phyloP scores from a whole-genome alignment of 176 grass and related monocot species.

The Pontederia crassipes region DNA sequence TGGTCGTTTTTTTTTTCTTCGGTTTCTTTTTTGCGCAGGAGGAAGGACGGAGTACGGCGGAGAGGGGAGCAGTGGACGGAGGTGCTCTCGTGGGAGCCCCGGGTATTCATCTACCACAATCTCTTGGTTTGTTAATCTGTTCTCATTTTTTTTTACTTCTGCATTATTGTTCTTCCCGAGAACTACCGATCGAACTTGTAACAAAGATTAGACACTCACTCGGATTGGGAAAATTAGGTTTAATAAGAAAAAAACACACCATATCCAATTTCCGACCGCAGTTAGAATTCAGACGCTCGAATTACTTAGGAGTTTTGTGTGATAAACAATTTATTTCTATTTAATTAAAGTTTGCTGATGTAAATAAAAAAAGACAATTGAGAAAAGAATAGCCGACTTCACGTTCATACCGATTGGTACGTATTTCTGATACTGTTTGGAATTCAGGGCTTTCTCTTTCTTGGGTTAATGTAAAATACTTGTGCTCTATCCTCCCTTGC shows the following conservation, averaged over 20 bases:
- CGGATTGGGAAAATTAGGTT: too few relatives aligned
- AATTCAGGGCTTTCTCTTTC: background rate
- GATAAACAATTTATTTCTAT: too few relatives aligned
- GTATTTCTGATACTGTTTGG: constrained; percentile 1
- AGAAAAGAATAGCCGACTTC: constrained; percentile 95
- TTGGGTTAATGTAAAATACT: background rate
- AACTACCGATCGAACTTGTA: too few relatives aligned
- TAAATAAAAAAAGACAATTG: constrained; percentile 28
- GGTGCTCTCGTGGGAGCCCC: constrained; percentile 94
- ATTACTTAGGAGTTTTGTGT: too few relatives aligned
- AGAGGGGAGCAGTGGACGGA: constrained; percentile 86
- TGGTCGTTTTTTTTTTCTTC: background rate
- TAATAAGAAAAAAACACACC: too few relatives aligned
- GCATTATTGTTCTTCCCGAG: background rate
- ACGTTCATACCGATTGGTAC: constrained; percentile 92
- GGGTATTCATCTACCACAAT: constrained; percentile 88
- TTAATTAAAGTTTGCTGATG: too few relatives aligned
- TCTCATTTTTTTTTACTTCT: background rate
- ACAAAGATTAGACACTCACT: too few relatives aligned
- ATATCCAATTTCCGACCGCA: too few relatives aligned
- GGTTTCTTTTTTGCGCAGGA: constrained; percentile 25
- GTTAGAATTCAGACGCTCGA: too few relatives aligned
- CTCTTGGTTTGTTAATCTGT: constrained; percentile 48
- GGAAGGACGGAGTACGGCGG: constrained; percentile 30
- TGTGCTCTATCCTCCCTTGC: background rate